Evolutionary conservation across 306 rosid species (phyloP).

Genomic region (Vigna unguiculata): DNA sequence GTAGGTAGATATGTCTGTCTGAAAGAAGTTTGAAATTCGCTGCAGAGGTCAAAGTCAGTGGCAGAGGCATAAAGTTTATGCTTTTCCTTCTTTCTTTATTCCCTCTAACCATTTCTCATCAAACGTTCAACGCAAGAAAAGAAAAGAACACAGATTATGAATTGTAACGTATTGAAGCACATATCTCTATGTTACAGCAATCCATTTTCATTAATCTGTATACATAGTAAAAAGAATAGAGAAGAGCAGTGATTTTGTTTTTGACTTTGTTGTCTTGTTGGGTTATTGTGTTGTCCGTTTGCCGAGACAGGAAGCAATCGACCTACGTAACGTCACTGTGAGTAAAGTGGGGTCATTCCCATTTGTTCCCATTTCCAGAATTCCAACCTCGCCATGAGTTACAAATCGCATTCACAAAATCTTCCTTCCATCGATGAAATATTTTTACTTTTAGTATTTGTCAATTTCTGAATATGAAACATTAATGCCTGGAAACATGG

Average conservation of each 20-base stretch:
- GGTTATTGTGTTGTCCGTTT: slow-evolving; percentile 45
- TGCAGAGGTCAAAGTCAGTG: slow-evolving; percentile 48
- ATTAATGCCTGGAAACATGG: neutral
- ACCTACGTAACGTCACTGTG: slow-evolving; percentile 1
- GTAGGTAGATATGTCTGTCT: slow-evolving; percentile 25
- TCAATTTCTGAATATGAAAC: slow-evolving; percentile 11
- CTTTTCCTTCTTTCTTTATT: neutral
- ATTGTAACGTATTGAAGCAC: neutral
- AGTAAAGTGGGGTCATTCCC: slow-evolving; percentile 15
- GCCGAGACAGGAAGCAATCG: slow-evolving; percentile 45
- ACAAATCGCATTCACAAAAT: neutral
- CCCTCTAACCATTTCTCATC: neutral
- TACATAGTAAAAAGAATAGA: neutral
- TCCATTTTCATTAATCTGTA: too few relatives aligned
- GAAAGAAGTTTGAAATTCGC: slow-evolving; percentile 35
- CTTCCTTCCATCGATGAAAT: neutral
- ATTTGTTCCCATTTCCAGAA: neutral
- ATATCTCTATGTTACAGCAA: too few relatives aligned
- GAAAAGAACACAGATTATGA: neutral
- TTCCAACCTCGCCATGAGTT: too few relatives aligned
- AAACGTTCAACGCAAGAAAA: neutral
- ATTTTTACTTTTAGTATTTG: neutral
- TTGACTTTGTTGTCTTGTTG: slow-evolving; percentile 27
- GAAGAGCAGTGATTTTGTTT: neutral
- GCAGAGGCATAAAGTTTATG: slow-evolving; percentile 35